Conservation (phyloP, 345 rosid species). For the Carallia pectinifolia region DNA sequence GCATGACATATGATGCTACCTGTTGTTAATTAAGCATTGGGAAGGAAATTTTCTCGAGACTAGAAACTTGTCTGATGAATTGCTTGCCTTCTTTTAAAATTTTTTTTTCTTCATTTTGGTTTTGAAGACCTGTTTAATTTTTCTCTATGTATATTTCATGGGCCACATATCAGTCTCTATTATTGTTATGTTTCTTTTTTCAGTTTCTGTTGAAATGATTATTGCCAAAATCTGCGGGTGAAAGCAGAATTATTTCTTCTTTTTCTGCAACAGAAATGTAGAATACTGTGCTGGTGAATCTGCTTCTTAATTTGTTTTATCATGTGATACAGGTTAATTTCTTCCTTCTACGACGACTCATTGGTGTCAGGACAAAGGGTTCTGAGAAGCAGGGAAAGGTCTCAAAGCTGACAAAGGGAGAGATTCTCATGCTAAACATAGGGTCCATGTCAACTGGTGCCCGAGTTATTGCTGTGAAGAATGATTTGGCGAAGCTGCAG, state of each 20-base stretch:
- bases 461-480: slow-evolving; percentile 77
- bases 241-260: no score
- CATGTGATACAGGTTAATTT: slow-evolving; percentile 62
- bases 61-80: no score
- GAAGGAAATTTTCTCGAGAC: not conserved
- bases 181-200: no score
- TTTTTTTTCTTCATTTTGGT: no score
- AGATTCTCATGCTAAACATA: slow-evolving; percentile 90
- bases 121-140: no score
- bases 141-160: no score
- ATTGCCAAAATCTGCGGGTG: no score
- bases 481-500: slow-evolving; percentile 86
- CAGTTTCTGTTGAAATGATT: no score
- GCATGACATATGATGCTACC: not conserved
- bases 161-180: no score
- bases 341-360: slow-evolving; percentile 75
- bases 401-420: slow-evolving; percentile 79
- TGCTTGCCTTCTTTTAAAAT: no score
- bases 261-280: no score
- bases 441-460: slow-evolving; percentile 98
- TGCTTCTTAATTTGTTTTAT: not conserved
- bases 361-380: slow-evolving; percentile 95
- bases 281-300: not conserved
- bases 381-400: slow-evolving; percentile 93
- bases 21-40: no score